A percentile compares a stretch with the other conserved stretches of the same genome.
These are phyloP conservation scores for Otatea glauca DNA, from an alignment of 176 grass and related monocot species.

Conservation along the genomic window DNA sequence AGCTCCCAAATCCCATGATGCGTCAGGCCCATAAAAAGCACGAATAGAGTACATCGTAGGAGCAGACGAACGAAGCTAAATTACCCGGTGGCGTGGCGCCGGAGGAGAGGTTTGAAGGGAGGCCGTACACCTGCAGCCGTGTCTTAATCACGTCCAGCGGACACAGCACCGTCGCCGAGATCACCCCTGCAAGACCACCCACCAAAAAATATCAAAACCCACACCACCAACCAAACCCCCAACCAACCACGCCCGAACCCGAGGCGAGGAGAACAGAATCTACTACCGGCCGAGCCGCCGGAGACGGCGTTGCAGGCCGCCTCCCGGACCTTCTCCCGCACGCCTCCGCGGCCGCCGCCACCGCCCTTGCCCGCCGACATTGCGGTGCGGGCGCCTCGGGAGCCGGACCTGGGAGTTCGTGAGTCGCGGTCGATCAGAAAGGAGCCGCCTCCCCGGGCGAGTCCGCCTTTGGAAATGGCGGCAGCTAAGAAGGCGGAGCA, in stretches of 20 bases:
- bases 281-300: constrained; percentile 66
- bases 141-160: constrained; percentile 95
- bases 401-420: background rate
- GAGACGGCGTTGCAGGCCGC: constrained; percentile 66
- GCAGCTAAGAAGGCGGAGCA: background rate
- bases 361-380: constrained; percentile 40
- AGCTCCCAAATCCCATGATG: constrained; percentile 2
- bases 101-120: constrained; percentile 51
- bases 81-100: constrained; percentile 13
- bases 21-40: constrained; percentile 9
- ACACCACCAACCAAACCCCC: background rate
- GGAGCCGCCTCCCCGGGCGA: background rate
- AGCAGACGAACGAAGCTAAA: background rate
- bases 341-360: constrained; percentile 1
- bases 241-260: background rate
- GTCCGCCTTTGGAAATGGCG: constrained; percentile 22
- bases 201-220: constrained; percentile 27
- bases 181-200: constrained; percentile 48
- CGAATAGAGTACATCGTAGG: background rate
- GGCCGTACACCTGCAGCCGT: constrained; percentile 82
- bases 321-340: constrained; percentile 38
- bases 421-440: background rate
- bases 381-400: background rate
- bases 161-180: constrained; percentile 81
- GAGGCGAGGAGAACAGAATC: background rate